Evolutionary conservation across 2,329 filamentous ascomycete species (phyloP).

Genomic region (Xylariaceae sp.): DNA sequence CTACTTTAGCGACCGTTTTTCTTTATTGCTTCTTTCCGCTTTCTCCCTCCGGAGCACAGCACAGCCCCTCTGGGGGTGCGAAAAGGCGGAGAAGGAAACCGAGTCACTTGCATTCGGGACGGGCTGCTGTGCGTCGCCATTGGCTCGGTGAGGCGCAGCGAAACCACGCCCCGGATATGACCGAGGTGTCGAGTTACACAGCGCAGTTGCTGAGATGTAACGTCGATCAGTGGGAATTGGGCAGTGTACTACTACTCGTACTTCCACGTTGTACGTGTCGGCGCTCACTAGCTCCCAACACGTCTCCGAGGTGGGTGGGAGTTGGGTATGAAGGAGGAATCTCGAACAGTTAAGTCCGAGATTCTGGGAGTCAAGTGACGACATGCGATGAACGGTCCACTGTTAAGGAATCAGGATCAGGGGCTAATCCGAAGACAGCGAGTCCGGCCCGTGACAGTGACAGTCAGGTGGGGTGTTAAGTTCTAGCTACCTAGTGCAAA

Average conservation of each 20-base stretch:
- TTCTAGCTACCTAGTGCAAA: no score
- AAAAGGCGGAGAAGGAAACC: constrained; percentile 1
- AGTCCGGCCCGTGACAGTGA: no score
- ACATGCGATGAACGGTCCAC: no score
- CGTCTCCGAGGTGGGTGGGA: no score
- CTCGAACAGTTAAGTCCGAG: neutral
- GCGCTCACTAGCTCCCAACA: neutral
- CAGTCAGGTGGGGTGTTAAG: neutral
- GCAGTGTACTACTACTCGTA: no score
- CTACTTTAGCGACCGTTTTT: neutral
- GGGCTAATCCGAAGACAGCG: no score
- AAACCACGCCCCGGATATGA: constrained; percentile 8
- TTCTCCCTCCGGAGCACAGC: constrained; percentile 1
- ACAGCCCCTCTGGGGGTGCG: constrained; percentile 10
- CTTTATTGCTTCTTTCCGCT: neutral
- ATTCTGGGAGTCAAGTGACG: no score
- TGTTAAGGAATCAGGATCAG: no score
- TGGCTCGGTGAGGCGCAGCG: constrained; percentile 15
- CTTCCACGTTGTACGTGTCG: neutral
- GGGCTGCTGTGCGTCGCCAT: neutral
- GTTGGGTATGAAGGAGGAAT: neutral
- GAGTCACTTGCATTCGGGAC: neutral
- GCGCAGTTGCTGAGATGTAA: neutral
- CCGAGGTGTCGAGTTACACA: neutral
- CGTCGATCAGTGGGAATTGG: neutral